Evolutionary conservation across 306 rosid genomes (phyloP), one percentile per base, ranked within the genome.

Genomic region (Acacia melanoxylon): DNA sequence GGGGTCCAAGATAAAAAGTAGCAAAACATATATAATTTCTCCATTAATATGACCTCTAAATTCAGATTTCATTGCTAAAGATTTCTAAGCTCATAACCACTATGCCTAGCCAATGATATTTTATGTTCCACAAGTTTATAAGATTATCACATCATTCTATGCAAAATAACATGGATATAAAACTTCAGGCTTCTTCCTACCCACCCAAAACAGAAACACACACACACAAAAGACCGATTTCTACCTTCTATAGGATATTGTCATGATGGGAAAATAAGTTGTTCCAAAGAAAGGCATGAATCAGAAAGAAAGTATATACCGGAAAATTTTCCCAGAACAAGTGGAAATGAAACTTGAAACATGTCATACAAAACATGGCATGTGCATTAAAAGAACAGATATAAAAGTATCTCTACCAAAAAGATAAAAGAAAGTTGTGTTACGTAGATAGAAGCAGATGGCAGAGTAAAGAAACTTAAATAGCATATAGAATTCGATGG

Each of bases 1-100:
- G 87, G 82, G 61, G 63, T 75, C 70, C 86, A 82, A 80, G 68
- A 83, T 46, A 67, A 72, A 76, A 78, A 46, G 41, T 44, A 35
- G 79, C 46, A 71, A 65, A 72, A 72, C 45, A 78, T 4, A 71
- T 79, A 76, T 79, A 82, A 70, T 29, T 62, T 62, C 76, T 62
- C 61, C 25, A 22, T 68, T 49, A 24, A 59, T 20, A 24, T 78
- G 48, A 52, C 35, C 67, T 31, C 46, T 48, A 41, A 27, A 49
- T 78, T n/a, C 40, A 41, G 56, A 63, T 66, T 42, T 59, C 63
- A 70, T 62, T 66, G 68, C 72, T 44, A 45, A 45, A 51, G 77
- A 59, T 59, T 61, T 76, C 61, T 41, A 22, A 65, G 61, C 76
- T 67, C 61, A 10, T 74, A 78, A 73, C 62, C 8, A 17, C 24